phyloP scores from a whole-genome alignment of 352 stramenopile species.

The Pythium biforme region DNA sequence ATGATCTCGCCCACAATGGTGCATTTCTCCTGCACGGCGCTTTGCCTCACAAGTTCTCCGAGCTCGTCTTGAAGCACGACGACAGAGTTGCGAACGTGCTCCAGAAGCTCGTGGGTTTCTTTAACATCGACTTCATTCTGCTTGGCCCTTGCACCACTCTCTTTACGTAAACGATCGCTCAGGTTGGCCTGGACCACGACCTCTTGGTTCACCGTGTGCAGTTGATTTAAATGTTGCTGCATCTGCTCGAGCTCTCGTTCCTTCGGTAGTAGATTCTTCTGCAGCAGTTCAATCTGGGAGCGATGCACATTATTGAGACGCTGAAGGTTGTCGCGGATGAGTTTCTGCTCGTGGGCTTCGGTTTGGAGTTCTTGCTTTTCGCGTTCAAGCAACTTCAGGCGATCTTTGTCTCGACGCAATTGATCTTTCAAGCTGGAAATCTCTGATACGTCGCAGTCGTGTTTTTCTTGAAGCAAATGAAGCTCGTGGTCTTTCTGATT shows the following conservation, averaged over 20 bases:
- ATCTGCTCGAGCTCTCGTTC: conserved; percentile 63
- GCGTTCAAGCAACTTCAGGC: conserved; percentile 26
- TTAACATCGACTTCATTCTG: conserved; percentile 45
- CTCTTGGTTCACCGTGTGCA: conserved; percentile 67
- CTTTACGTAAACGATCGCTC: conserved; percentile 55
- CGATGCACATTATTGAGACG: conserved; percentile 69
- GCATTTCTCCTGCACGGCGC: conserved; percentile 63
- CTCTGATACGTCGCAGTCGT: conserved; percentile 30
- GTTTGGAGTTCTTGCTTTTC: conserved; percentile 44
- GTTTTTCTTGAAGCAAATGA: conserved; percentile 31
- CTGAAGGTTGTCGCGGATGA: conserved; percentile 50
- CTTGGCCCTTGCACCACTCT: conserved; percentile 41
- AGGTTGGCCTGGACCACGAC: conserved; percentile 69
- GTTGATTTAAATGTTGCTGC: conserved; percentile 53
- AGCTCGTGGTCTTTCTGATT: conserved; percentile 63
- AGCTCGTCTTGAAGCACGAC: conserved; percentile 66
- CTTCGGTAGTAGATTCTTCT: conserved; percentile 70
- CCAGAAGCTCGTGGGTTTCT: conserved; percentile 34
- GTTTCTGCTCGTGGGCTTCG: conserved; percentile 38
- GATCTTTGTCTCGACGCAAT: conserved; percentile 36
- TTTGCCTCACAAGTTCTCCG: conserved; percentile 53
- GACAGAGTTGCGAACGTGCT: conserved; percentile 53
- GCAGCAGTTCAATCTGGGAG: conserved; percentile 69
- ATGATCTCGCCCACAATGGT: conserved; percentile 57
- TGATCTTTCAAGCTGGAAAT: conserved; percentile 35